A percentile compares a stretch with the other conserved stretches of the same genome.
phyloP scores from a whole-genome alignment of 345 rosid species.

The Isatis tinctoria region DNA sequence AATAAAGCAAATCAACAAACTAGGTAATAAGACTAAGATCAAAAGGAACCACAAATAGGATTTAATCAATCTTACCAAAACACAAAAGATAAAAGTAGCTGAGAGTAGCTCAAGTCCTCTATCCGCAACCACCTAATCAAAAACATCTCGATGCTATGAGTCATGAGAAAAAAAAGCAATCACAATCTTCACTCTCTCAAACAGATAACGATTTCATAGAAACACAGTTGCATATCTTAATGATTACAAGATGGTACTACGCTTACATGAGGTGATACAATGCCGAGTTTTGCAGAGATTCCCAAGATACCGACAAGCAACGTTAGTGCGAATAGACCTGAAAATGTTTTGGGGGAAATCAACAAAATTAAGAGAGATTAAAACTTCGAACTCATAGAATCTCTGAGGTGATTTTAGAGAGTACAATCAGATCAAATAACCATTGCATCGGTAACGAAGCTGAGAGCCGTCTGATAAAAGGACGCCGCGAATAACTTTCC shows the following conservation, averaged over 20 bases:
- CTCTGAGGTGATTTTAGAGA: not conserved
- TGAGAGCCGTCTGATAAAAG: slow-evolving; percentile 63
- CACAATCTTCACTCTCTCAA: not conserved
- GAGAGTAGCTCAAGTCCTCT: slow-evolving; percentile 86
- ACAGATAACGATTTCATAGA: not conserved
- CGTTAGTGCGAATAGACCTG: slow-evolving; percentile 58
- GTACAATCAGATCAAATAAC: slow-evolving; percentile 21
- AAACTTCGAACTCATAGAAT: not conserved
- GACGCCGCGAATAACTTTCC: slow-evolving; percentile 63
- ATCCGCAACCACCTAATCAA: slow-evolving; percentile 65
- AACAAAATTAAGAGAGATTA: not conserved
- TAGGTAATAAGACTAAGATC: not conserved
- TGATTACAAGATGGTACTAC: not conserved
- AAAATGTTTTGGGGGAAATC: not conserved
- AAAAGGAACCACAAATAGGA: not conserved
- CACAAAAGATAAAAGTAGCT: slow-evolving; percentile 61
- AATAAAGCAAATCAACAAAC: not conserved
- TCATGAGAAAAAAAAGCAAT: not conserved
- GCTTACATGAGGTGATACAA: slow-evolving; percentile 58
- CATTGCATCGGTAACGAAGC: slow-evolving; percentile 73
- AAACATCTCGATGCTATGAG: not conserved
- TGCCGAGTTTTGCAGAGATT: slow-evolving; percentile 46
- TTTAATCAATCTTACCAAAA: slow-evolving; percentile 51
- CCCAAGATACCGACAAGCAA: slow-evolving; percentile 59
- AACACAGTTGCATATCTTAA: not conserved